Evolutionary conservation across 177 flowering plant genomes (phyloP), one percentile per base, ranked within the genome.

Genomic region (Tripterygium wilfordii): DNA sequence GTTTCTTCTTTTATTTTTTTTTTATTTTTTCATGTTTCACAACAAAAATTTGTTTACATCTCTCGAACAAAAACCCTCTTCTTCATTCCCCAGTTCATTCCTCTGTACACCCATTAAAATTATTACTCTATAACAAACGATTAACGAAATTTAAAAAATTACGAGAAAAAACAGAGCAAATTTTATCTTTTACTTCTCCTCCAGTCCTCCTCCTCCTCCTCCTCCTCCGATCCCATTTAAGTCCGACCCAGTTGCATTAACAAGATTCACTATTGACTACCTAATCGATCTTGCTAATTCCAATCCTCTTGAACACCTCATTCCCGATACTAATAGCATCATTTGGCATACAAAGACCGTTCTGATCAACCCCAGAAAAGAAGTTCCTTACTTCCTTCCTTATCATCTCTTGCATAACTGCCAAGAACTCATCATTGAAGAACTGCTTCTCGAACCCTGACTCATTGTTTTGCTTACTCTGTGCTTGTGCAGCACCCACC

Each of bases 361-460:
- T 68, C 55, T 52, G 74, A 39, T 74, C 77, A 22, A 71, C 31
- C 49, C 71, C 88, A 1, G 77, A 42, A 79, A 85, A 66, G 62
- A 77, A 83, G 30, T 54, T 75, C 58, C 74, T 67, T 61, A 85
- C 90, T 45, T 85, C 95, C 30, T 54, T 68, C 53, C 71, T 76
- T 5, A 85, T 74, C 90, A 85, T 83, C 36, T 80, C 90, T 38
- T 80, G 88, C 79, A 85, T 74, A 61, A 80, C 78, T 3, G 62
- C 37, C 51, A 76, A 50, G 5, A 85, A 80, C 54, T 83, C 90
- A 0, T 64, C 58, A 24, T 64, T 73, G 42, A 82, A 80, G 22
- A 66, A 61, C 54, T 49, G 61, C 33, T 62, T 67, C 63, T 62
- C 75, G 0, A 9, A 21, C 17, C 59, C 69, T n/a, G 24, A 14